Conservation (phyloP, 164 flowering plant species). For the Dillenia suffruticosa region DNA sequence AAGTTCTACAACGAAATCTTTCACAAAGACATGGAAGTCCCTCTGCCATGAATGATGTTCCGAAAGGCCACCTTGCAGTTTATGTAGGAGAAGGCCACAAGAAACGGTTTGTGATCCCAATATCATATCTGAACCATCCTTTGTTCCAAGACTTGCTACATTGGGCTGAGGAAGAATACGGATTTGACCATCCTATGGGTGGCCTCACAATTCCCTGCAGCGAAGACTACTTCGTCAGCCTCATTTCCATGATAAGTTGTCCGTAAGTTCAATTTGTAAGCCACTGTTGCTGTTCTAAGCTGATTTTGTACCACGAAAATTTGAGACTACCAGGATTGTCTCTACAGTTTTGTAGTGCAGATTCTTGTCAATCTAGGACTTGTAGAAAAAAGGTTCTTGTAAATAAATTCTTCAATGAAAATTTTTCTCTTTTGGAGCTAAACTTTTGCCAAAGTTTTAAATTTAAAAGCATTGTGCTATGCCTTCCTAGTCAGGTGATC, state of each 20-base stretch:
- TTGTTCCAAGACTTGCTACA: constrained; percentile 36
- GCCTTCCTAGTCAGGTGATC: too few relatives aligned
- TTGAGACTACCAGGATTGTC: background rate
- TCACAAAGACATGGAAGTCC: background rate
- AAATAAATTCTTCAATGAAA: constrained; percentile 1
- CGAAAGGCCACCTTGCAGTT: constrained; percentile 34
- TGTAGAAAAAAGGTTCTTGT: background rate
- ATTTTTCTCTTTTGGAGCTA: too few relatives aligned
- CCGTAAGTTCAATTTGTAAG: background rate
- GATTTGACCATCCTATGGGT: constrained; percentile 38
- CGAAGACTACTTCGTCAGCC: constrained; percentile 22
- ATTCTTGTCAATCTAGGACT: background rate
- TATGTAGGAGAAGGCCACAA: constrained; percentile 42
- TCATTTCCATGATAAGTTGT: constrained; percentile 17
- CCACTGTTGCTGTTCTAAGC: background rate
- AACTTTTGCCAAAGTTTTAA: too few relatives aligned
- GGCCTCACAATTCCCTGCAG: constrained; percentile 36
- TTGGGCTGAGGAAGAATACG: constrained; percentile 46
- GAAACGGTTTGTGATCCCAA: constrained; percentile 46
- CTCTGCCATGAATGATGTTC: constrained; percentile 7
- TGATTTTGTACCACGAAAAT: too few relatives aligned
- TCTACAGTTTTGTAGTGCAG: background rate
- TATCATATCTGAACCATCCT: constrained; percentile 37
- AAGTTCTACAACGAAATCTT: background rate
- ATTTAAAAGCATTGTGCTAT: too few relatives aligned